Evolutionary conservation across 2,329 filamentous ascomycete species (phyloP).

Genomic region (Fusarium sp.): DNA sequence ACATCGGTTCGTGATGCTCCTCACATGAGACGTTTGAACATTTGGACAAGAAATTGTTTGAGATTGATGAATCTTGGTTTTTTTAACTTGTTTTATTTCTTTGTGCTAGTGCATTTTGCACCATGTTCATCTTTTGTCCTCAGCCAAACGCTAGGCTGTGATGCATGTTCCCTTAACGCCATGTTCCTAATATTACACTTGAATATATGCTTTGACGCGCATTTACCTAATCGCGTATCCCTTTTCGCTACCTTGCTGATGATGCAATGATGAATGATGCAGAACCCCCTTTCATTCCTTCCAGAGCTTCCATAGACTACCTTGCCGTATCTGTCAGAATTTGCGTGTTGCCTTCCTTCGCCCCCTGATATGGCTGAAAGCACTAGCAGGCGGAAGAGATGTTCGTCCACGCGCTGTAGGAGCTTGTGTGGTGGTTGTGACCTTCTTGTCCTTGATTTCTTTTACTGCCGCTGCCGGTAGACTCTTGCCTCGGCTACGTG

Average conservation of each 20-base stretch:
- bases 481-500: slow-evolving; percentile 37
- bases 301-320: slow-evolving; percentile 16
- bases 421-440: neutral
- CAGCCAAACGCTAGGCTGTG: slow-evolving; percentile 19
- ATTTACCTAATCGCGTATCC: slow-evolving; percentile 2
- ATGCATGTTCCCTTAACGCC: slow-evolving; percentile 25
- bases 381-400: slow-evolving; percentile 38
- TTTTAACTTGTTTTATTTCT: neutral
- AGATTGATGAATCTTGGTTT: slow-evolving; percentile 2
- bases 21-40: slow-evolving; percentile 38
- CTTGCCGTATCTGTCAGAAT: slow-evolving; percentile 30
- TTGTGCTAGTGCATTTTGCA: neutral
- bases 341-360: slow-evolving; percentile 37
- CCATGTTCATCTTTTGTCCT: slow-evolving; percentile 9
- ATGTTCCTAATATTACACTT: slow-evolving; percentile 23
- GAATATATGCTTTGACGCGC: slow-evolving; percentile 9
- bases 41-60: slow-evolving; percentile 7
- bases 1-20: slow-evolving; percentile 34
- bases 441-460: neutral
- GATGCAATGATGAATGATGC: neutral
- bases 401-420: slow-evolving; percentile 21
- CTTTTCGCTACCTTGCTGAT: neutral
- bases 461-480: slow-evolving; percentile 18
- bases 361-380: slow-evolving; percentile 42
- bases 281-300: slow-evolving; percentile 1